These are phyloP conservation scores for Botrytis deweyae DNA, from an alignment of 2,329 filamentous ascomycete species.

Conservation along the genomic window DNA sequence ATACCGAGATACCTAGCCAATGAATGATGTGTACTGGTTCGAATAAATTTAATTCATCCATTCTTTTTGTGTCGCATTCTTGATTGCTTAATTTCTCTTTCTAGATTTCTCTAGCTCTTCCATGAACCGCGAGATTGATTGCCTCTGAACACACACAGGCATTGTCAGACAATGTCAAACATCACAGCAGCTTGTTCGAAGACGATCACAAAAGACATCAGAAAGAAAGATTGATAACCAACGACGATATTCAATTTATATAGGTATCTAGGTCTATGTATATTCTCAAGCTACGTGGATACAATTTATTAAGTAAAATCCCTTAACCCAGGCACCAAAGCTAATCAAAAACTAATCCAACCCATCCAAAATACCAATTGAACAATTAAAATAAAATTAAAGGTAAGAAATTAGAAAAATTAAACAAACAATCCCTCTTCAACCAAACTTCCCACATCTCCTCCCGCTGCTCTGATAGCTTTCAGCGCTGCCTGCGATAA, in stretches of 20 bases:
- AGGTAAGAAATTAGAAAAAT: slow-evolving; percentile 14
- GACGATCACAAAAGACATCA: background rate
- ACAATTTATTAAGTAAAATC: slow-evolving; percentile 15
- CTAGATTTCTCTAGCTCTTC: background rate
- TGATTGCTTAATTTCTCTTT: background rate
- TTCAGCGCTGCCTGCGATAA: slow-evolving; percentile 67
- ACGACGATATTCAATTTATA: background rate
- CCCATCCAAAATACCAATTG: background rate
- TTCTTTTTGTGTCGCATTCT: background rate
- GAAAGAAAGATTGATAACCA: background rate
- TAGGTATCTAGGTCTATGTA: slow-evolving; percentile 12
- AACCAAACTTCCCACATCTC: slow-evolving; percentile 57
- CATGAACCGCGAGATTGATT: background rate
- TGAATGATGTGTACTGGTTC: background rate
- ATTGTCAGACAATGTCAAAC: background rate
- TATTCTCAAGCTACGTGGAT: slow-evolving; percentile 5
- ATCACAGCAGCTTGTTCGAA: background rate
- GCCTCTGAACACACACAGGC: background rate
- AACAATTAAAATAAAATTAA: background rate
- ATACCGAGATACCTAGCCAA: background rate
- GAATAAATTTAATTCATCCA: background rate
- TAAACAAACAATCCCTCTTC: slow-evolving; percentile 51
- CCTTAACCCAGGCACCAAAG: background rate
- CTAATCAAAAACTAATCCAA: background rate
- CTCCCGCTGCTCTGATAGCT: slow-evolving; percentile 69